Base-by-base conservation (phyloP, 345 rosid genomes). In the Citrus trifoliata region DNA sequence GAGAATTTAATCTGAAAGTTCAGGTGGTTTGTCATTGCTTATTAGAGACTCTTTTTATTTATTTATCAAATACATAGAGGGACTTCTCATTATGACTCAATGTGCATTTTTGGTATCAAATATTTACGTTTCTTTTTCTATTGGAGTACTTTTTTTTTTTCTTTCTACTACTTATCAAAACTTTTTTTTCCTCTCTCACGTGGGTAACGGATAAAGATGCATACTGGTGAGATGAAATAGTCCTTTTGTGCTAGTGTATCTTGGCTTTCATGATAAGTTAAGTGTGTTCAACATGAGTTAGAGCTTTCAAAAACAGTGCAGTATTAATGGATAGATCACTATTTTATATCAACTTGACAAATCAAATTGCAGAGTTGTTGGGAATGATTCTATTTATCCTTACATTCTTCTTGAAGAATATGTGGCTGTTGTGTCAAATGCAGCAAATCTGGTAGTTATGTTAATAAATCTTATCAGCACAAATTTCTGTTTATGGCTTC, bases 1-100 rank as follows among this genome's bases (percentile, higher is more conserved):
- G 81, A 81, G 96, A 89, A 83, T 95, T 89, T 90, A 91, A 95
- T 84, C 82, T 93, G 77, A 92, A 95, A 80, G 71, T 95, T 82
- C 98, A 95, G 96, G 98, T 95, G 70, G 46, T 28, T 35, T 67
- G 64, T 18, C 19, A 27, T 70, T 40, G 63, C 79, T 13, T 78
- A 37, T 75, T 75, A 30, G 56, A 71, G 32, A 27, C 28, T n/a
- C 33, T 21, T 56, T 65, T 30, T 16, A 14, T 63, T 24, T 28
- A 12, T 27, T 62, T 62, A 13, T 28, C 7, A 2, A 27, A 63
- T 25, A 18, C 25, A 16, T 35, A 8, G n/a, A 10, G 24, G 6
- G 22, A 38, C 38, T 2, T 63, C 19, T 42, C 10, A 0, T 2
- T 28, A 0, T 28, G 21, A 14, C 10, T 5, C 33, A 53, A 35